Evolutionary conservation across 2,329 filamentous ascomycete species (phyloP), one percentile per base, ranked within the genome.

Genomic region (Fusarium pininemorale): DNA sequence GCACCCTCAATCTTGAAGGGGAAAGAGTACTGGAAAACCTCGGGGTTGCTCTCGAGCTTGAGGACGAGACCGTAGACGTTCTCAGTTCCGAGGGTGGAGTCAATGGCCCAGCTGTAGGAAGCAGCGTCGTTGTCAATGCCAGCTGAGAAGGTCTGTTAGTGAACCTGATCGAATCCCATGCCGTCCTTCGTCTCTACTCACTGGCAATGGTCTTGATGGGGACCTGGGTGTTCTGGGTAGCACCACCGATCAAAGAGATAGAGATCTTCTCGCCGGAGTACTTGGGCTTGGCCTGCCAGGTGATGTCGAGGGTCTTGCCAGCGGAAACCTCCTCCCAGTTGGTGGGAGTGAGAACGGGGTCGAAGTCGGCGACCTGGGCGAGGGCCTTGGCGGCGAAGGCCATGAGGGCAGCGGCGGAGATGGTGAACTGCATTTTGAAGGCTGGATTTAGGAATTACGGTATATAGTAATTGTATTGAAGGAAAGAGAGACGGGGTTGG

Each of bases 1-100:
- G 69, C 77, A 53, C 79, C 82, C 63, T 79, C 78, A 78, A 90
- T 89, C 78, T 83, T 76, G 85, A 92, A 92, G 76, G 89, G 89
- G 84, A 87, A 87, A 64, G 88, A 90, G 86, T 87, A 91, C 86
- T 92, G 89, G 86, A 89, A 90, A 79, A 86, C 81, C 16, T 56
- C 72, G 28, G 83, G 61, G 82, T 90, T 79, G 72, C 80, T 82
- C 75, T 88, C 85, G 41, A 86, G 84, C 71, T 80, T 80, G 82
- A 92, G 83, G 82, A 85, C 83, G 79, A 92, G 83, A 74, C 90
- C 90, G 82, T 91, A 92, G 78, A 85, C 85, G 59, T 82, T 83
- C 45, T 83, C 8, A 10, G 8, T 10, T 70, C 86, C 87, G 35
- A 88, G 84, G 35, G 79, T 71, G 68, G 83, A 77, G 78, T 83